Percentiles rank a stretch among this genome's conserved stretches.
phyloP scores from a whole-genome alignment of 768 basidiomycete genomes.

The Pleurotus citrinopileatus region DNA sequence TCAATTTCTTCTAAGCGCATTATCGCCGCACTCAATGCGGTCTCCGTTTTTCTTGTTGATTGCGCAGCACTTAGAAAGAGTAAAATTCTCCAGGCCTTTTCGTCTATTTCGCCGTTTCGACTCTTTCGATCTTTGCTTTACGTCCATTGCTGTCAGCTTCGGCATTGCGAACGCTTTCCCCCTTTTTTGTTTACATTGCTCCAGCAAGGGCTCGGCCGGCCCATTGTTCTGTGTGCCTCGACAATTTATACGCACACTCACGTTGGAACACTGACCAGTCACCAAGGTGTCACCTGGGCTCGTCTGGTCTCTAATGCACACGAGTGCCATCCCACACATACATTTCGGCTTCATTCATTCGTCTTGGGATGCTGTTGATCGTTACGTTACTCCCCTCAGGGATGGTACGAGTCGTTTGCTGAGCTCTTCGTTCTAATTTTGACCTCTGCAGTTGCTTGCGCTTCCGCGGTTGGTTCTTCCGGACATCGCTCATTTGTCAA shows the following conservation, averaged over 20 bases:
- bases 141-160: background rate
- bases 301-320: too few relatives aligned
- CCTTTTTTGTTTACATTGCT: too few relatives aligned
- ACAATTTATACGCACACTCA: too few relatives aligned
- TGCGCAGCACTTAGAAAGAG: background rate
- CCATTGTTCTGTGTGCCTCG: too few relatives aligned
- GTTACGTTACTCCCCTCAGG: background rate
- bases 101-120: background rate
- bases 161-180: too few relatives aligned
- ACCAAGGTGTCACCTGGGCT: too few relatives aligned
- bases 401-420: too few relatives aligned
- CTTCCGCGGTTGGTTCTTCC: background rate
- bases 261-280: too few relatives aligned
- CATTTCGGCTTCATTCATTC: background rate
- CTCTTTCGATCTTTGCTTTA: background rate
- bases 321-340: too few relatives aligned
- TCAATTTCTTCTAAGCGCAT: background rate
- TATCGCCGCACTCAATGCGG: slow-evolving; percentile 3
- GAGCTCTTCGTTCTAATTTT: background rate
- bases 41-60: background rate
- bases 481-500: background rate
- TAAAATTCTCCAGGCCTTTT: background rate
- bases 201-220: too few relatives aligned
- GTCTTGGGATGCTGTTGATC: background rate
- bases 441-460: background rate